Conservation (phyloP, 495 filamentous ascomycete genomes). For the Penicillium pancosmium region DNA sequence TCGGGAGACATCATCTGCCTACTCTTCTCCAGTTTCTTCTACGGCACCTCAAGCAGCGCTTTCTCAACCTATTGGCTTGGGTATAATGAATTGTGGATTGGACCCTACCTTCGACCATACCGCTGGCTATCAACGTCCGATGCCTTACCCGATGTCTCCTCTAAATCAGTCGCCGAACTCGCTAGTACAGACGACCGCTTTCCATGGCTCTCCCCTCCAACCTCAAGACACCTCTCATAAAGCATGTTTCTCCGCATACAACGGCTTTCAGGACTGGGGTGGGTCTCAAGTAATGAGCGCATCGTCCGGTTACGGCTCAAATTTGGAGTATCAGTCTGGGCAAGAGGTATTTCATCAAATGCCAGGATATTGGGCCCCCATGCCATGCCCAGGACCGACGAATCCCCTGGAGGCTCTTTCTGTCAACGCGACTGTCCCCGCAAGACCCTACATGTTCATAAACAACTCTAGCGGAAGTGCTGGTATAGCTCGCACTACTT, state of each 20-base stretch:
- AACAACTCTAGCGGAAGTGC: background rate
- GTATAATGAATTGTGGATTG: conserved; percentile 35
- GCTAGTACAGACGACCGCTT: conserved; percentile 15
- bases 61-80: conserved; percentile 30
- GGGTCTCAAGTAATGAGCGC: conserved; percentile 26
- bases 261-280: conserved; percentile 1
- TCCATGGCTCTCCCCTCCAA: conserved; percentile 24
- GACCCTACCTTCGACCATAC: conserved; percentile 19
- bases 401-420: conserved; percentile 11
- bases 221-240: conserved; percentile 20
- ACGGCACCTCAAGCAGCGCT: conserved; percentile 18
- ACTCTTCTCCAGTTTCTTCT: conserved; percentile 26
- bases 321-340: conserved; percentile 16
- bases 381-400: conserved; percentile 23
- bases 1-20: conserved; percentile 20
- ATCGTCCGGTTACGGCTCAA: conserved; percentile 30
- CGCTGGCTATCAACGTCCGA: conserved; percentile 12
- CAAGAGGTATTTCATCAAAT: conserved; percentile 18
- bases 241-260: conserved; percentile 25
- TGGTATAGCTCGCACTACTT: background rate
- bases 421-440: conserved; percentile 3
- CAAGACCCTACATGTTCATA: background rate
- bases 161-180: conserved; percentile 22
- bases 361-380: conserved; percentile 27
- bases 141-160: conserved; percentile 17